A percentile compares a stretch with the other conserved stretches of the same genome.
Evolutionary conservation across 768 basidiomycete species (phyloP).

Genomic region (Xerocomus brunneocitrinus): DNA sequence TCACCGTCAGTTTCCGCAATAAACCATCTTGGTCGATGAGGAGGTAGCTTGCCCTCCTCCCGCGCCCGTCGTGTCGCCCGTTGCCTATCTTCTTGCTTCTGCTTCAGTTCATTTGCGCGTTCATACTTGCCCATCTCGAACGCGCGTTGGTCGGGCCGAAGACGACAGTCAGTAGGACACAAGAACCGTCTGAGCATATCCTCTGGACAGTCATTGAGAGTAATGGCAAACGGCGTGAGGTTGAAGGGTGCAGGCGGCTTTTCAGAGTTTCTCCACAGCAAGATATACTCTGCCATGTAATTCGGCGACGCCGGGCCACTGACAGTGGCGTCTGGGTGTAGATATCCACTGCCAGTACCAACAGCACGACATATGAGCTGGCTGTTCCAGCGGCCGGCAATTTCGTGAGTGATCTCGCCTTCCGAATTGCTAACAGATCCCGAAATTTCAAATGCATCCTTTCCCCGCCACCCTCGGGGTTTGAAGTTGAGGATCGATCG

Average conservation of each 20-base stretch:
- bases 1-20: slow-evolving; percentile 76
- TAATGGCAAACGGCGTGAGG: slow-evolving; percentile 90
- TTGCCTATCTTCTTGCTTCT: slow-evolving; percentile 80
- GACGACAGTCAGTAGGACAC: slow-evolving; percentile 86
- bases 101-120: slow-evolving; percentile 75
- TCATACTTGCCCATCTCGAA: slow-evolving; percentile 89
- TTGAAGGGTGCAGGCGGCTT: slow-evolving; percentile 87
- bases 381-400: slow-evolving; percentile 93
- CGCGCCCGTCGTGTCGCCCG: slow-evolving; percentile 60
- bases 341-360: slow-evolving; percentile 52
- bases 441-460: slow-evolving; percentile 88
- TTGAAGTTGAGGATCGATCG: slow-evolving; percentile 90
- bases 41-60: slow-evolving; percentile 67
- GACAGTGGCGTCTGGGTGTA: slow-evolving; percentile 70
- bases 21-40: slow-evolving; percentile 88
- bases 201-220: slow-evolving; percentile 81
- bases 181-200: slow-evolving; percentile 66
- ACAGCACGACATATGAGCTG: slow-evolving; percentile 83
- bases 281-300: slow-evolving; percentile 63
- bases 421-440: slow-evolving; percentile 69
- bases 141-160: slow-evolving; percentile 90
- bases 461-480: slow-evolving; percentile 91
- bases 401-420: slow-evolving; percentile 74
- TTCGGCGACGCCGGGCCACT: slow-evolving; percentile 41
- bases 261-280: slow-evolving; percentile 90